Evolutionary conservation across 345 rosid species (phyloP), one percentile per base, ranked within the genome.

Genomic region (Bruguiera gymnorhiza): DNA sequence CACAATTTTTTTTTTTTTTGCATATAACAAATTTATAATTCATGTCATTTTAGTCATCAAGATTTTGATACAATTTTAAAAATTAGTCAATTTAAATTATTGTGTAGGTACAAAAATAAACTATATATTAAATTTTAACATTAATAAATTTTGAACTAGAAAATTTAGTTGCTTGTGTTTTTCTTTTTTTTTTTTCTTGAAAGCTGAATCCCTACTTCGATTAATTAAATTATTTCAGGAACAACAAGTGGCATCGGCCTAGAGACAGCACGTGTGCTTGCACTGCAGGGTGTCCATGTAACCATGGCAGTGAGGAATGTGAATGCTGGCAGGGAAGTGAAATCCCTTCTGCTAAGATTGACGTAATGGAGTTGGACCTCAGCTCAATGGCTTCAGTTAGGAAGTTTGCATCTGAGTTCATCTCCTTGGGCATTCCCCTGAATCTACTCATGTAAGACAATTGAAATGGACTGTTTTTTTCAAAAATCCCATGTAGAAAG

Each of bases 291-390:
- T 0, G 56, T 31, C 5, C 57, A 64, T 13, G 57, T 64, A n/a
- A 6, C 56, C 20, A 21, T 30, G 78, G 74, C 34, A 9, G 70
- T 65, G 30, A 69, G 70, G 57, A 65, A 65, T 29, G n/a, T 31
- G 10, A 53, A 70, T 8, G 74, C 70, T n/a, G 66, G 78, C 13
- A 57, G 21, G 52, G 32, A 19, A 4, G 75, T 62, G 2, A n/a
- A 20, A 71, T 67, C 46, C 69, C 72, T 6, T 5, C 2, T 4
- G 76, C 73, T 7, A 67, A 67, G 27, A 36, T 76, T 66, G 76
- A 71, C 62, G 80, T 68, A 7, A 76, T 76, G 76, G 58, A 71
- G 26, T 50, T 71, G 43, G 76, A 71, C 2, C 75, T 71, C 29
- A 67, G 69, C 21, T 62, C 71, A 13, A 19, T 67, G 37, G 50